phyloP scores from a whole-genome alignment of 495 filamentous ascomycete genomes.

The Penicillium ochrochloron region DNA sequence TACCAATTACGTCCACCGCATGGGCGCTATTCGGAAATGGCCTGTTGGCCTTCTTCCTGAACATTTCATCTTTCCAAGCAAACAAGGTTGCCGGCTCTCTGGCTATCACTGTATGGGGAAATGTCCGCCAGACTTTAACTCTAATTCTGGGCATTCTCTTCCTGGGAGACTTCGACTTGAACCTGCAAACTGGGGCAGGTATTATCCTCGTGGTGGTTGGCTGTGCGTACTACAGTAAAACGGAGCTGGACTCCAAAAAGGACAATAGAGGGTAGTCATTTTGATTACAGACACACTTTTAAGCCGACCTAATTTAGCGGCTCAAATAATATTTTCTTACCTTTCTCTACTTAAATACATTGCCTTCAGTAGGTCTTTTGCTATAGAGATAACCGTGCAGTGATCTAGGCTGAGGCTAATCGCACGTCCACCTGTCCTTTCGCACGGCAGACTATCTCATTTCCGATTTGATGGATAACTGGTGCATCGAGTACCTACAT shows the following conservation, averaged over 20 bases:
- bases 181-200: not conserved
- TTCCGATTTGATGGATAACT: no score
- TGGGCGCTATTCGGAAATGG: not conserved
- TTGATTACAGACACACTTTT: not conserved
- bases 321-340: not conserved
- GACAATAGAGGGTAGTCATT: not conserved
- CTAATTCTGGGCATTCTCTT: not conserved
- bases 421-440: no score
- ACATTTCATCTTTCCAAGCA: not conserved
- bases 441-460: no score
- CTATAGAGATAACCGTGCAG: not conserved
- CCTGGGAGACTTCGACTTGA: not conserved
- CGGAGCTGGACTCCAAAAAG: not conserved
- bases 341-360: not conserved
- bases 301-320: not conserved
- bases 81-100: not conserved
- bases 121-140: not conserved
- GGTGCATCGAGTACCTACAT: no score
- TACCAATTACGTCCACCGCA: not conserved
- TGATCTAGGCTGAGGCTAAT: not conserved
- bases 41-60: not conserved
- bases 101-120: not conserved
- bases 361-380: not conserved
- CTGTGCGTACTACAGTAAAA: not conserved
- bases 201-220: not conserved